Conservation (phyloP, 176 grass and related monocot species). For the Aegilops umbellulata region DNA sequence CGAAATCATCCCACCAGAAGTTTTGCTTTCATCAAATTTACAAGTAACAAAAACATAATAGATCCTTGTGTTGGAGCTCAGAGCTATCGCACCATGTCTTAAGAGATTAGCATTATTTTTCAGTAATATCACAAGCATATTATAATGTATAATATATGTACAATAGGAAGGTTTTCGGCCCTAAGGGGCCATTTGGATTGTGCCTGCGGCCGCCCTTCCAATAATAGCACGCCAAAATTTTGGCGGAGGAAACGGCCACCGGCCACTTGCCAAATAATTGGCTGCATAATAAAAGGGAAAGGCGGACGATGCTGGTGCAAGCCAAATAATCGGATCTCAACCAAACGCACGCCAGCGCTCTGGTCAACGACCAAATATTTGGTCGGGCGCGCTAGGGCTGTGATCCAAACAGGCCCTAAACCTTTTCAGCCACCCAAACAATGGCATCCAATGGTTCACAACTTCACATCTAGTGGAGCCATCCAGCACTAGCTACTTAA, state of each 20-base stretch:
- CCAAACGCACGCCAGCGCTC: no score
- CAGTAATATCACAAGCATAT: neutral
- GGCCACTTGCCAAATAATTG: no score
- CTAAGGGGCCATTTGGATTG: no score
- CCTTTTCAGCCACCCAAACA: neutral
- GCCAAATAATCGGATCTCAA: no score
- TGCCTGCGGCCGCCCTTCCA: no score
- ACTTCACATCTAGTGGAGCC: neutral
- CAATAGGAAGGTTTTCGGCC: neutral
- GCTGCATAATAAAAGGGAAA: no score
- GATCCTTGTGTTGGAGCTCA: neutral
- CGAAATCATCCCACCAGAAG: neutral
- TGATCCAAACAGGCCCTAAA: neutral
- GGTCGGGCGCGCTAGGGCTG: no score
- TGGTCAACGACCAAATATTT: no score
- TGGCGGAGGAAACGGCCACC: no score
- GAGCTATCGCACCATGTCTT: neutral
- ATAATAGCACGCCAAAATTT: no score
- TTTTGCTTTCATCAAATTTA: neutral
- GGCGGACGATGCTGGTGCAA: no score
- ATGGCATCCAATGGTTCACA: neutral
- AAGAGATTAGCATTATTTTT: neutral
- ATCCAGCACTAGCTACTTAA: neutral
- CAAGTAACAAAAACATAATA: constrained; percentile 6
- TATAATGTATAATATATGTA: constrained; percentile 7